These are phyloP conservation scores for Colletotrichum nymphaeae DNA, from an alignment of 2,329 filamentous ascomycete genomes.

Conservation along the genomic window DNA sequence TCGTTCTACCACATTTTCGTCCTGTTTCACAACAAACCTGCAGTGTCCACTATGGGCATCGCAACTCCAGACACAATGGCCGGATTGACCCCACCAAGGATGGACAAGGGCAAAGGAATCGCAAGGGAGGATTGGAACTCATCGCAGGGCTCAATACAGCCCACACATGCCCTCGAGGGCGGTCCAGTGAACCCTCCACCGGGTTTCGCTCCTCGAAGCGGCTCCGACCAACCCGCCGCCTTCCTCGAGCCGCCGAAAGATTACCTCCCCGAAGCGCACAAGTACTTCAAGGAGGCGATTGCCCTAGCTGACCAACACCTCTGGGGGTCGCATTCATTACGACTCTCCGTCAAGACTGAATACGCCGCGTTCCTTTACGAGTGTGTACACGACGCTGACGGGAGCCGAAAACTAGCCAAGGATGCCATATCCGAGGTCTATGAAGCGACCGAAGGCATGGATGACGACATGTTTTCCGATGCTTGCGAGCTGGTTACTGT, in stretches of 20 bases:
- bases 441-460: slow-evolving; percentile 89
- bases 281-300: slow-evolving; percentile 83
- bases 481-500: slow-evolving; percentile 89
- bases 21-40: slow-evolving; percentile 91
- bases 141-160: slow-evolving; percentile 58
- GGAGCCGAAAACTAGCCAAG: slow-evolving; percentile 81
- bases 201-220: slow-evolving; percentile 57
- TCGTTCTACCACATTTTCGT: slow-evolving; percentile 98
- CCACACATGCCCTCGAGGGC: slow-evolving; percentile 64
- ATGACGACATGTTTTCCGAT: slow-evolving; percentile 94
- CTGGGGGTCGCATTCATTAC: slow-evolving; percentile 89
- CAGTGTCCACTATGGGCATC: slow-evolving; percentile 72
- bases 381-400: slow-evolving; percentile 84
- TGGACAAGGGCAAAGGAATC: slow-evolving; percentile 62
- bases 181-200: slow-evolving; percentile 69
- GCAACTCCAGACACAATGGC: slow-evolving; percentile 59
- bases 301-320: slow-evolving; percentile 79
- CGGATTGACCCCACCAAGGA: slow-evolving; percentile 48
- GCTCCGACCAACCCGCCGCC: slow-evolving; percentile 48
- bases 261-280: slow-evolving; percentile 84
- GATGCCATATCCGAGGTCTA: slow-evolving; percentile 91
- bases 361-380: slow-evolving; percentile 95
- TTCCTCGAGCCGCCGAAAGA: slow-evolving; percentile 84
- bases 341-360: slow-evolving; percentile 90
- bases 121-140: slow-evolving; percentile 56